Conservation (phyloP, 179 eudicot species). For the Silene noctiflora region DNA sequence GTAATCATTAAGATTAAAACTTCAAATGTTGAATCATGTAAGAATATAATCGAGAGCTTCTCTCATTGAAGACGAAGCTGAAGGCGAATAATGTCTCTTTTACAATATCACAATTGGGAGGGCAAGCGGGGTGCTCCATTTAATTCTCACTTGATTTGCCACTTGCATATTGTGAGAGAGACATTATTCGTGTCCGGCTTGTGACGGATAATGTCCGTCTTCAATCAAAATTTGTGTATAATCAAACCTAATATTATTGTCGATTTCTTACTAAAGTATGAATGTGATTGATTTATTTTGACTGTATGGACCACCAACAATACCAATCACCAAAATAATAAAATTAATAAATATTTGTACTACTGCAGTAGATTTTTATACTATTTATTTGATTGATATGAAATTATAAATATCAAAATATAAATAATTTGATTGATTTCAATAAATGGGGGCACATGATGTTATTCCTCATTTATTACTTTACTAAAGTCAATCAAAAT, state of each 20-base stretch:
- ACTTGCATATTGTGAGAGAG: too few relatives aligned
- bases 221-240: too few relatives aligned
- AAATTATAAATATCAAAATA: not conserved
- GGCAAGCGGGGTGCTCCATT: too few relatives aligned
- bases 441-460: constrained; percentile 13
- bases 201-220: too few relatives aligned
- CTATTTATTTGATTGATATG: not conserved
- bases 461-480: not conserved
- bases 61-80: too few relatives aligned
- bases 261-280: not conserved
- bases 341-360: not conserved
- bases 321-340: not conserved
- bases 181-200: too few relatives aligned
- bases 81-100: too few relatives aligned
- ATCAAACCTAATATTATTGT: constrained; percentile 5
- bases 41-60: too few relatives aligned
- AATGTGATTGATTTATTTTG: constrained; percentile 8
- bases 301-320: not conserved
- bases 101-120: too few relatives aligned
- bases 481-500: not conserved
- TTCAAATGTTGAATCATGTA: not conserved
- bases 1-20: not conserved
- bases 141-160: too few relatives aligned
- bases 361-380: not conserved
- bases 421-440: not conserved